Conservation (phyloP, 2,329 filamentous ascomycete genomes). For the Ophiostoma montium region DNA sequence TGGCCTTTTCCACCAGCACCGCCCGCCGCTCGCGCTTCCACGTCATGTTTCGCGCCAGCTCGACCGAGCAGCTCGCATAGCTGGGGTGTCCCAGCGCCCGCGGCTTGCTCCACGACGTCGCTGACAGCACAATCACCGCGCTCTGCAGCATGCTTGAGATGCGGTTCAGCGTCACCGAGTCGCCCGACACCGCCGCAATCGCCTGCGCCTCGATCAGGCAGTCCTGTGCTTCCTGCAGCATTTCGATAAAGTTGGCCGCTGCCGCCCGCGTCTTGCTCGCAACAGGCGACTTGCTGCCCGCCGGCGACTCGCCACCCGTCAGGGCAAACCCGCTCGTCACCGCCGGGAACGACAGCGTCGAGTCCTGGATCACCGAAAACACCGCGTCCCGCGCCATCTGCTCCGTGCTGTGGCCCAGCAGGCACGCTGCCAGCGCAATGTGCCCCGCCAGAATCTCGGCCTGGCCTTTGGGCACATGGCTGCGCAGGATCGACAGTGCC, state of each 20-base stretch:
- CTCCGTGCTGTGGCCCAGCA: constrained; percentile 53
- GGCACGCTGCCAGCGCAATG: constrained; percentile 51
- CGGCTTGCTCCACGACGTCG: constrained; percentile 35
- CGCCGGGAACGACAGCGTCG: constrained; percentile 75
- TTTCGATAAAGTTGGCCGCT: constrained; percentile 38
- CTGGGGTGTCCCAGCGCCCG: constrained; percentile 35
- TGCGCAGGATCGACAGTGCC: constrained; percentile 40
- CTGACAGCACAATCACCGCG: constrained; percentile 51
- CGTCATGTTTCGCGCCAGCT: constrained; percentile 56
- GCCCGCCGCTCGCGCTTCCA: constrained; percentile 50
- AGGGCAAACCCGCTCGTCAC: constrained; percentile 27
- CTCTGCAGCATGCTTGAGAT: constrained; percentile 51
- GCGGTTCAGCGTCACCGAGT: constrained; percentile 46
- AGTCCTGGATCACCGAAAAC: constrained; percentile 83
- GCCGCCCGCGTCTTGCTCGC: constrained; percentile 17
- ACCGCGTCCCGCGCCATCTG: constrained; percentile 68
- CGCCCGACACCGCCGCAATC: constrained; percentile 35
- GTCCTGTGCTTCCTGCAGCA: constrained; percentile 51
- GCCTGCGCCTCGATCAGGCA: constrained; percentile 50
- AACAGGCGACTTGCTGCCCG: constrained; percentile 24
- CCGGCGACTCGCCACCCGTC: not conserved
- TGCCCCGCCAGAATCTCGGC: constrained; percentile 33
- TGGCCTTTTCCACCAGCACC: constrained; percentile 32
- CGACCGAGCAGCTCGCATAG: constrained; percentile 49
- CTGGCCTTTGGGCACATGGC: not conserved